Percentiles rank a stretch among this genome's conserved stretches.
Evolutionary conservation across 2,329 filamentous ascomycete species (phyloP).

Genomic region (Dactylonectria estremocensis): DNA sequence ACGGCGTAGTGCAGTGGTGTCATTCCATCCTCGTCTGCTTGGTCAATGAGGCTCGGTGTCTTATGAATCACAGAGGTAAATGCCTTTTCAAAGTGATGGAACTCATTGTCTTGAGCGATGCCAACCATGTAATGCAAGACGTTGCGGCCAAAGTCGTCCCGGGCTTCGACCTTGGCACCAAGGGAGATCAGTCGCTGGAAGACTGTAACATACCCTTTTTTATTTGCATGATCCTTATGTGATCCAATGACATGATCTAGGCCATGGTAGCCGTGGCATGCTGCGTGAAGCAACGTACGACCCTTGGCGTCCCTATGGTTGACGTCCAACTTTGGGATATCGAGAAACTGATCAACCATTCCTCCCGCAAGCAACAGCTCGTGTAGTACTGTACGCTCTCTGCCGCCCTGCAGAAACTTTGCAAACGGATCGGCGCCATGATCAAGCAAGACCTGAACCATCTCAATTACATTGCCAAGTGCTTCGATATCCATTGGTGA

Average conservation of each 20-base stretch:
- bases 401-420: constrained; percentile 17
- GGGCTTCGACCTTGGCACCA: constrained; percentile 44
- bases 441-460: constrained; percentile 39
- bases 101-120: not conserved
- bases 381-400: constrained; percentile 43
- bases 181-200: constrained; percentile 41
- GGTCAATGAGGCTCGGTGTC: constrained; percentile 31
- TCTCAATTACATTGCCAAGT: not conserved
- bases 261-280: constrained; percentile 30
- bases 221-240: not conserved
- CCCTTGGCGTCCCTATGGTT: constrained; percentile 46
- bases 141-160: constrained; percentile 41
- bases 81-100: not conserved
- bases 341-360: constrained; percentile 38
- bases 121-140: constrained; percentile 42
- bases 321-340: constrained; percentile 38
- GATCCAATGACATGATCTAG: constrained; percentile 23
- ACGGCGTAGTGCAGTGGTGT: constrained; percentile 47
- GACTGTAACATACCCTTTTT: constrained; percentile 2
- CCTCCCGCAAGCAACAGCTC: constrained; percentile 28
- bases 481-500: not conserved
- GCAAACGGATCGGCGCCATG: constrained; percentile 48
- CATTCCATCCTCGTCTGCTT: constrained; percentile 40
- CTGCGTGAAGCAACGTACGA: constrained; percentile 45
- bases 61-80: constrained; percentile 21